Evolutionary conservation across 2,329 filamentous ascomycete genomes (phyloP), one percentile per base, ranked within the genome.

Genomic region (Curvularia sp.): DNA sequence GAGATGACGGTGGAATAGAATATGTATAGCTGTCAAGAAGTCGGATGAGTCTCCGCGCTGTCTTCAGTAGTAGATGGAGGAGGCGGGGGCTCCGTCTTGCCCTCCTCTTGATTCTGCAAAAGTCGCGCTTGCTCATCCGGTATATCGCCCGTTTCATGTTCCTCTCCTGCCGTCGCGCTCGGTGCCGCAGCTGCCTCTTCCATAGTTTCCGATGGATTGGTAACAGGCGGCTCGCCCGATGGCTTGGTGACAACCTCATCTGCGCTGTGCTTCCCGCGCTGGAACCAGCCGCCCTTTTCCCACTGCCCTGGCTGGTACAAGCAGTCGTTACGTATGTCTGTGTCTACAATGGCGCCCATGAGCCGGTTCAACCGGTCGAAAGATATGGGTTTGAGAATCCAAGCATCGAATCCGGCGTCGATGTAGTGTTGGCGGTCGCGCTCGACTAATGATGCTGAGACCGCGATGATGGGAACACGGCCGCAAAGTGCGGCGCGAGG

Each of bases 231-330:
- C 33, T 68, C 31, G 1, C 63, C 60, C 1, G 67, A 71, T 5
- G 74, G 80, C 26, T 62, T 69, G 0, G 80, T 82, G 6, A 74
- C 58, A 1, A 75, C 78, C 8, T 75, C 72, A 3, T 75, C 75
- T 0, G 77, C 65, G 55, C 76, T 74, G 53, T 75, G 69, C 55
- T 78, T 71, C 4, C 69, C 71, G n/a, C 72, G 66, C 15, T 80
- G 75, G 63, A 96, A 95, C 92, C 92, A 97, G 0, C 93, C 93
- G 4, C 93, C 93, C n/a, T 82, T 80, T 67, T 96, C 92, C 93
- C 92, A 97, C 46, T 88, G 75, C 0, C 92, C 92, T 2, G 86
- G 81, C 44, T 82, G 77, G 70, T 96, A 96, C 0, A 93, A 72
- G 66, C 86, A 88, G n/a, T 81, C 76, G 18, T 84, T 76, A 18